Conservation (phyloP, 1,284 basidiomycete species). For the Papiliotrema nemorosa region DNA sequence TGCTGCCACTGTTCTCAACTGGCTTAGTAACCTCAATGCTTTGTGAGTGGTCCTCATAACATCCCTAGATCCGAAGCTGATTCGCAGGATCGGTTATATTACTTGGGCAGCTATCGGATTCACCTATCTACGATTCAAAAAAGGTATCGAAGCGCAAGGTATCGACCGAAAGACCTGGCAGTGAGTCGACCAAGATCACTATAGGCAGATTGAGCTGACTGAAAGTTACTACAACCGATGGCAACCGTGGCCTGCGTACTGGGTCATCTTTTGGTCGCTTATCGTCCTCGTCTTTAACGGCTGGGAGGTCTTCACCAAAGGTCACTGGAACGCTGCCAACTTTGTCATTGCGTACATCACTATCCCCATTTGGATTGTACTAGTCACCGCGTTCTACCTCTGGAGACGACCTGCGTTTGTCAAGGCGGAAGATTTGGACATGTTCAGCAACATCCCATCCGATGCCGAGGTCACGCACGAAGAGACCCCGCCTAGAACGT, state of each 20-base stretch:
- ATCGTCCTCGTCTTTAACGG: slow-evolving; percentile 26
- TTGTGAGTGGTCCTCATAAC: slow-evolving; percentile 43
- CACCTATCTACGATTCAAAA: slow-evolving; percentile 31
- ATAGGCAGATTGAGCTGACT: background rate
- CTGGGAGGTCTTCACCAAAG: slow-evolving; percentile 20
- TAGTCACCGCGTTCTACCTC: slow-evolving; percentile 14
- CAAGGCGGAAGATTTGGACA: slow-evolving; percentile 64
- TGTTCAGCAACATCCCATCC: slow-evolving; percentile 70
- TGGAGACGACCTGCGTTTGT: slow-evolving; percentile 9
- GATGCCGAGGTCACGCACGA: slow-evolving; percentile 60
- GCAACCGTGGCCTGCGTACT: slow-evolving; percentile 31
- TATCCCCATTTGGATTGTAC: slow-evolving; percentile 14
- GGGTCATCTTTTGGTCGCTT: slow-evolving; percentile 17
- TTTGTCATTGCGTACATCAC: slow-evolving; percentile 30
- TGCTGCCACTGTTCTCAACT: slow-evolving; percentile 64
- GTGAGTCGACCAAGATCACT: slow-evolving; percentile 2
- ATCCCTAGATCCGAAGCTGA: slow-evolving; percentile 55
- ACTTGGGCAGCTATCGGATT: slow-evolving; percentile 16
- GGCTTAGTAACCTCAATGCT: slow-evolving; percentile 57
- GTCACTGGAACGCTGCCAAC: slow-evolving; percentile 9
- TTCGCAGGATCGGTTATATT: slow-evolving; percentile 20
- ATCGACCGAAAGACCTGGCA: slow-evolving; percentile 24
- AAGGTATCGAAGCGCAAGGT: slow-evolving; percentile 24
- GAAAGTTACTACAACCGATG: slow-evolving; percentile 16
- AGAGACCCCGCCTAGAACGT: slow-evolving; percentile 67